Evolutionary conservation across 2,329 filamentous ascomycete genomes (phyloP).

Genomic region (Karstenula rhodostoma): DNA sequence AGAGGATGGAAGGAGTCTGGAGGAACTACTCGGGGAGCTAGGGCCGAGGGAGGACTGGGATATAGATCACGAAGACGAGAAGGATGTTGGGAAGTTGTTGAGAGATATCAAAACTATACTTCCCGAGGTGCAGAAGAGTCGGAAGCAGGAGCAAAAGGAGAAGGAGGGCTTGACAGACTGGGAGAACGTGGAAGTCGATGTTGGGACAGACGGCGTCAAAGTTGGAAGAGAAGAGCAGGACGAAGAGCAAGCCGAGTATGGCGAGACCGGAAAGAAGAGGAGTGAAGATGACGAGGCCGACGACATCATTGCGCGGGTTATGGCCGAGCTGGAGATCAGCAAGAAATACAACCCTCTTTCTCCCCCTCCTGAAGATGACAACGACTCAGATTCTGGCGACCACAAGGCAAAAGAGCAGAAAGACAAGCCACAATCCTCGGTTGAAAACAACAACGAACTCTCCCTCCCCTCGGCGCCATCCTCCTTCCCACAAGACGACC

Average conservation of each 20-base stretch:
- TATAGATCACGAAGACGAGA: constrained; percentile 50
- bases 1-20: constrained; percentile 56
- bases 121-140: constrained; percentile 38
- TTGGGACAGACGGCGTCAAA: constrained; percentile 34
- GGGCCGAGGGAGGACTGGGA: constrained; percentile 50
- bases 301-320: constrained; percentile 56
- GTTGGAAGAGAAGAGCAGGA: constrained; percentile 25
- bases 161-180: constrained; percentile 38
- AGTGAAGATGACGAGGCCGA: constrained; percentile 53
- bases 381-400: constrained; percentile 19
- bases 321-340: constrained; percentile 57
- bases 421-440: neutral
- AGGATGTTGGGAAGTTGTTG: constrained; percentile 51
- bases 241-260: constrained; percentile 26
- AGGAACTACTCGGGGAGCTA: constrained; percentile 56
- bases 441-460: constrained; percentile 15
- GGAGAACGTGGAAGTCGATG: constrained; percentile 43
- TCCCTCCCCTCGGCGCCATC: constrained; percentile 57
- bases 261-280: constrained; percentile 31
- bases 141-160: constrained; percentile 17
- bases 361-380: constrained; percentile 28
- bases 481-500: constrained; percentile 35
- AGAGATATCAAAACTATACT: constrained; percentile 53
- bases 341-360: constrained; percentile 47
- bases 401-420: constrained; percentile 2